Evolutionary conservation across 208 protist genomes (phyloP).

Genomic region (Crithidia bombi): DNA sequence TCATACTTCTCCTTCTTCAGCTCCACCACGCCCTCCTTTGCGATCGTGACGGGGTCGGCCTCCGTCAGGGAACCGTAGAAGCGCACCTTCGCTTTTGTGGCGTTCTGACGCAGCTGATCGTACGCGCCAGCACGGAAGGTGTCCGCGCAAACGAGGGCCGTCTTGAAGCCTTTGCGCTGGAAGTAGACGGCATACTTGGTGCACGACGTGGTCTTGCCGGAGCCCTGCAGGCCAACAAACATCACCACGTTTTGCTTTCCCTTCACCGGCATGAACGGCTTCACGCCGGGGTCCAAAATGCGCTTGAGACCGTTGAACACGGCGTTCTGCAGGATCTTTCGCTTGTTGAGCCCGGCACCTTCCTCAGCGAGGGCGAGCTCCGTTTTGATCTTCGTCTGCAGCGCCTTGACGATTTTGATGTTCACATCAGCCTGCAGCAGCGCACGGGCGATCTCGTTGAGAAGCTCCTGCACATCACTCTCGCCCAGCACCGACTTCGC

Average conservation of each 20-base stretch:
- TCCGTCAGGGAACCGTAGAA: constrained; percentile 98
- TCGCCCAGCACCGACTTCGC: constrained; percentile 94
- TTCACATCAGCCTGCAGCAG: constrained; percentile 98
- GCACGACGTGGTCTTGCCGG: constrained; percentile 98
- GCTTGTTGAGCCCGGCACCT: constrained; percentile 95
- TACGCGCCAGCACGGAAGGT: constrained; percentile 98
- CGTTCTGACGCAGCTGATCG: constrained; percentile 99
- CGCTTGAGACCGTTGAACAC: constrained; percentile 96
- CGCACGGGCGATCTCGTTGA: constrained; percentile 96
- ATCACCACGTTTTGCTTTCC: constrained; percentile 98
- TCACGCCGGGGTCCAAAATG: constrained; percentile 97
- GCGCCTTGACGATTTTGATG: constrained; percentile 91
- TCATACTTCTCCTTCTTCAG: constrained; percentile 97
- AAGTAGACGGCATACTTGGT: constrained; percentile 98
- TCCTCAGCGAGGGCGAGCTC: constrained; percentile 94
- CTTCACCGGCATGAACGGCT: constrained; percentile 96
- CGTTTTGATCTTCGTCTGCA: constrained; percentile 94
- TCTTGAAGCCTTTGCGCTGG: constrained; percentile 95
- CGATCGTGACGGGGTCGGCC: constrained; percentile 97
- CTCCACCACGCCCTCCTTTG: constrained; percentile 95
- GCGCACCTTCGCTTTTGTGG: constrained; percentile 97
- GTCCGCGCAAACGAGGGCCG: constrained; percentile 98
- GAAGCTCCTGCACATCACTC: constrained; percentile 93
- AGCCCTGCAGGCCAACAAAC: constrained; percentile 99
- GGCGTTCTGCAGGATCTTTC: constrained; percentile 95